Evolutionary conservation across 2,329 filamentous ascomycete species (phyloP), one percentile per base, ranked within the genome.

Genomic region (Epichloe uncinata): DNA sequence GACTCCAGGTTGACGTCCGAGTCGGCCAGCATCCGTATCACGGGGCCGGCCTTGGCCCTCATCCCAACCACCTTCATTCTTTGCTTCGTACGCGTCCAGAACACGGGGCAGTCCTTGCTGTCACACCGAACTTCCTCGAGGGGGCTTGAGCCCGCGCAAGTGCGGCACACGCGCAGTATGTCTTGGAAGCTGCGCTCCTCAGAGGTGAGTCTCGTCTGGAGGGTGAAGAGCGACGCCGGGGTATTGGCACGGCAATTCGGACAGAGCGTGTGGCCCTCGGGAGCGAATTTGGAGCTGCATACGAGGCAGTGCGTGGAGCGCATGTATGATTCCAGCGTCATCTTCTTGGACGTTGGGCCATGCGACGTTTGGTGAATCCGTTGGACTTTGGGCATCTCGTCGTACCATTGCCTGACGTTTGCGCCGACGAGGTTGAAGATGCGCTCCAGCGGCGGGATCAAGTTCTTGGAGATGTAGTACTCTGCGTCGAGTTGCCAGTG

Each of bases 371-470:
- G 54, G 47, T 63, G 77, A 43, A 91, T 79, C 8, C 84, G 82
- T 61, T 89, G 85, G 18, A 93, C 74, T 64, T 94, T 95, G 43
- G 91, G 91, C 88, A 97, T 94, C 66, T 96, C 89, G 55, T 95
- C 88, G 61, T 89, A 97, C 93, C 93, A 98, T 52, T 80, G 77
- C 16, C 86, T 73, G 0, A 97, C 86, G 62, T 93, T 95, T 34
- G 89, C 93, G 6, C 93, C 93, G 2, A 97, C 86, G 3, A 98
- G 82, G 60, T 93, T 95, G 71, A 98, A 96, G 56, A 98, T 96
- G 30, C 93, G 83, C 66, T 97, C 91, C 0, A 98, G 75, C 0
- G 93, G 93, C 5, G 93, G 93, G 46, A 98, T 94, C 8, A 98
- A 63, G 62, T 96, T 97, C 70, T 96, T 97, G 16, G 78, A 81